Conservation (phyloP, 1,284 basidiomycete species). For the Tetrapyrgos nigripes region DNA sequence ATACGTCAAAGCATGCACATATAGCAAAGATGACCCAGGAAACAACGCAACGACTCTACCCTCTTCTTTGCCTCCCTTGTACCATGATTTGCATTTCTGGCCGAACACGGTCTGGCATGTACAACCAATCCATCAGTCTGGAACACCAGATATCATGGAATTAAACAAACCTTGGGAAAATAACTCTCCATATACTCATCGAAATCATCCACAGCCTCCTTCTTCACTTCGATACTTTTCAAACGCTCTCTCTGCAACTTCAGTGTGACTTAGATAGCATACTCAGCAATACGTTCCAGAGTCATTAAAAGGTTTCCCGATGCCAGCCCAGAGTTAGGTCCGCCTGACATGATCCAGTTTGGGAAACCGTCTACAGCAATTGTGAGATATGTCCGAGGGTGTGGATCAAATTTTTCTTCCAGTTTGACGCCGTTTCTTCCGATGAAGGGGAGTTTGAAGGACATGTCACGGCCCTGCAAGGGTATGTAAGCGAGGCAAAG, state of each 20-base stretch:
- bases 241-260: slow-evolving; percentile 67
- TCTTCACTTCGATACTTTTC: slow-evolving; percentile 63
- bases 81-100: slow-evolving; percentile 69
- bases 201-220: slow-evolving; percentile 62
- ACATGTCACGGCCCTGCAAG: slow-evolving; percentile 56
- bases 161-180: slow-evolving; percentile 49
- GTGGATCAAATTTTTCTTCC: slow-evolving; percentile 55
- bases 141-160: background rate
- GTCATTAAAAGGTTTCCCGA: slow-evolving; percentile 58
- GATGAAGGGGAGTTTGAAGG: slow-evolving; percentile 56
- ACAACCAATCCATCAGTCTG: background rate
- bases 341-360: slow-evolving; percentile 62
- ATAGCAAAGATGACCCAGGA: slow-evolving; percentile 67
- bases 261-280: slow-evolving; percentile 54
- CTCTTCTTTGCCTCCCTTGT: slow-evolving; percentile 64
- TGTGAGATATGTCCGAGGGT: slow-evolving; percentile 61
- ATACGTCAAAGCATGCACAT: slow-evolving; percentile 51
- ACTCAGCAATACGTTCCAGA: slow-evolving; percentile 61
- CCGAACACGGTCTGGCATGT: slow-evolving; percentile 60
- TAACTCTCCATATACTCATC: slow-evolving; percentile 62
- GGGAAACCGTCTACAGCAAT: slow-evolving; percentile 66
- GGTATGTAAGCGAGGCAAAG: background rate
- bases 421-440: slow-evolving; percentile 56
- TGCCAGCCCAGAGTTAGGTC: slow-evolving; percentile 61
- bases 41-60: slow-evolving; percentile 64